Base-by-base conservation (phyloP, 2,329 filamentous ascomycete species). In the Proliferodiscus dingleyae region DNA sequence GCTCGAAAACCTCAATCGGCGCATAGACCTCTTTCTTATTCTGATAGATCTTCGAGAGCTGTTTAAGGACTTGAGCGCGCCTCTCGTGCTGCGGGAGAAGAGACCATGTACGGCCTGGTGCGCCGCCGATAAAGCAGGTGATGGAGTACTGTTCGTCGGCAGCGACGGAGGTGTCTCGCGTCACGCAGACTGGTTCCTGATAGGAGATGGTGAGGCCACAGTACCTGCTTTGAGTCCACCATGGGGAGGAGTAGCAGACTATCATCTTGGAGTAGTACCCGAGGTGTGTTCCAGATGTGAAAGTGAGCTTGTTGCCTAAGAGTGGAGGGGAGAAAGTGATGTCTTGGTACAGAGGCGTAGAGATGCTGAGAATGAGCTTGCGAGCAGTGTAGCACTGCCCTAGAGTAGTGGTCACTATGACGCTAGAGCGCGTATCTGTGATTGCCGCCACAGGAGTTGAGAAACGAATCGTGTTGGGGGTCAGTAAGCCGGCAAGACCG, bases 331-430 rank as follows among this genome's bases (percentile, higher is more conserved):
- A 56, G 56, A 78, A 74, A 3, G 58, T 60, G 19, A 80, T 67
- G 6, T 68, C 64, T 8, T 64, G 63, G 43, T 72, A 69, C 34
- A 76, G 60, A 5, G 74, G 68, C 5, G 68, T 73, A 0, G 75
- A 71, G 5, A 79, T 59, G 1, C 74, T 73, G 3, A 76, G 49
- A 39, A 79, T 69, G 21, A 68, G 62, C 36, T 70, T 71, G 7
- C 28, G 38, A 26, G 46, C 41, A 10, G 10, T 46, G 39, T 47
- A 49, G 2, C 41, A 41, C 24, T 43, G 32, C 3, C 45, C 45
- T 2, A 41, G 28, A 16, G 37, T 11, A 2, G 39, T 45, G n/a
- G 46, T 45, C 2, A 49, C 44, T 9, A 37, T 45, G 2, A 53
- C 49, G 15, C 38, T 18, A 26, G 21, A 37, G 7, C 18, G 11